Evolutionary conservation across 2,329 filamentous ascomycete genomes (phyloP).

Genomic region (Phyllosticta paracitricarpa): DNA sequence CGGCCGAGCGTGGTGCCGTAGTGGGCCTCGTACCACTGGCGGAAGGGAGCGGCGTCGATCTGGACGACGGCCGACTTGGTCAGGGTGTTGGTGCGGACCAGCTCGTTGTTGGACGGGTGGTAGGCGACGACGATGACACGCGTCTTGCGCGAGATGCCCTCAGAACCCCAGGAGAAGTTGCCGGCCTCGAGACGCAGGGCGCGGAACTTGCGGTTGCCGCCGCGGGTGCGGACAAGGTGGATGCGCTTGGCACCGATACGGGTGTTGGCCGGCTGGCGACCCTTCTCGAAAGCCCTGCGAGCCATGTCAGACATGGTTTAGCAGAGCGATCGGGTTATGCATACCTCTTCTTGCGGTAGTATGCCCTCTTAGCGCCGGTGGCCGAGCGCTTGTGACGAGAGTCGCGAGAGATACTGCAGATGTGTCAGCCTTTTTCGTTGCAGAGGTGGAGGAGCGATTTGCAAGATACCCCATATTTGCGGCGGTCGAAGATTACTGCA

Average conservation of each 20-base stretch:
- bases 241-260: constrained; percentile 96
- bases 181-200: constrained; percentile 95
- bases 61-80: constrained; percentile 98
- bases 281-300: constrained; percentile 98
- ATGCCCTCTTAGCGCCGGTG: constrained; percentile 79
- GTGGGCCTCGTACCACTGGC: constrained; percentile 99
- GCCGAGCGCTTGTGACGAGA: constrained; percentile 99
- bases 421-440: constrained; percentile 25
- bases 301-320: constrained; percentile 40
- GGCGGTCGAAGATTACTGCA: constrained; percentile 32
- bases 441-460: constrained; percentile 4
- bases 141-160: constrained; percentile 97
- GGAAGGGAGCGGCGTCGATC: constrained; percentile 96
- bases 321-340: constrained; percentile 50
- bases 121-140: constrained; percentile 97
- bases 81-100: constrained; percentile 99
- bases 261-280: constrained; percentile 98
- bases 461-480: constrained; percentile 43
- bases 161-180: constrained; percentile 99
- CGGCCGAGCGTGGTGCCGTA: constrained; percentile 87
- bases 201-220: constrained; percentile 99
- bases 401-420: constrained; percentile 88
- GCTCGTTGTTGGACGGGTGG: constrained; percentile 99
- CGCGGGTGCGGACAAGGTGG: constrained; percentile 92
- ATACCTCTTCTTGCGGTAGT: constrained; percentile 51